phyloP scores from a whole-genome alignment of 768 basidiomycete species.

The Leccinum sublutescens region DNA sequence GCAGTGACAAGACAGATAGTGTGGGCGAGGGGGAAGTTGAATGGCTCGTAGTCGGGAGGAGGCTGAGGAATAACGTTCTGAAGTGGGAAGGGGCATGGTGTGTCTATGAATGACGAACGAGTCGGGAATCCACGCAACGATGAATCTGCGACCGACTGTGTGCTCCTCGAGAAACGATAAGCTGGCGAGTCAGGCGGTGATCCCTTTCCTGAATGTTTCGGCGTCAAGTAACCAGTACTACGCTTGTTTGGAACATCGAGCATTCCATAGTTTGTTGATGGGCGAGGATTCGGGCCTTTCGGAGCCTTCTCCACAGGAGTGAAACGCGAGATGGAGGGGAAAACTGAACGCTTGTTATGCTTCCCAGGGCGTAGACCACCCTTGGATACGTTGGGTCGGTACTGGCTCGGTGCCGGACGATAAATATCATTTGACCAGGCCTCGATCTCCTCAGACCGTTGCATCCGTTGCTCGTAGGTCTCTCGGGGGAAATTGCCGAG shows the following conservation, averaged over 20 bases:
- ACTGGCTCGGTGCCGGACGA: conserved; percentile 84
- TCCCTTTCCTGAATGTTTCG: conserved; percentile 43
- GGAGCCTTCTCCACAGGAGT: conserved; percentile 67
- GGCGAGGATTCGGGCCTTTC: conserved; percentile 51
- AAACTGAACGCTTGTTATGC: conserved; percentile 51
- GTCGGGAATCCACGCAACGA: conserved; percentile 28
- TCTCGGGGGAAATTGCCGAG: conserved; percentile 92
- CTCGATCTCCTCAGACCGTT: conserved; percentile 87
- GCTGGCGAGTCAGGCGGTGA: conserved; percentile 71
- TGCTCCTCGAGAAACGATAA: conserved; percentile 78
- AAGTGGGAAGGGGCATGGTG: conserved; percentile 90
- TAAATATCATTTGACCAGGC: conserved; percentile 97
- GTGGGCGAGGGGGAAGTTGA: conserved; percentile 92
- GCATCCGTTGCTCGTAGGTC: conserved; percentile 89
- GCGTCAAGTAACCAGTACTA: conserved; percentile 48
- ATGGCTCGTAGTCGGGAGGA: conserved; percentile 86
- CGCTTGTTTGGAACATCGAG: conserved; percentile 66
- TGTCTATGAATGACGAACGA: conserved; percentile 59
- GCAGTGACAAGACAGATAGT: conserved; percentile 97
- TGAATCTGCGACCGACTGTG: conserved; percentile 65
- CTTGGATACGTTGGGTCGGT: conserved; percentile 86
- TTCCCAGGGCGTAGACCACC: conserved; percentile 56
- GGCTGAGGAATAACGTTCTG: conserved; percentile 91
- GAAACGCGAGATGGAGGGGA: conserved; percentile 71
- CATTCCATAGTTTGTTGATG: conserved; percentile 64